Conservation (phyloP, 2,329 filamentous ascomycete genomes). For the Penicillium olsonii region DNA sequence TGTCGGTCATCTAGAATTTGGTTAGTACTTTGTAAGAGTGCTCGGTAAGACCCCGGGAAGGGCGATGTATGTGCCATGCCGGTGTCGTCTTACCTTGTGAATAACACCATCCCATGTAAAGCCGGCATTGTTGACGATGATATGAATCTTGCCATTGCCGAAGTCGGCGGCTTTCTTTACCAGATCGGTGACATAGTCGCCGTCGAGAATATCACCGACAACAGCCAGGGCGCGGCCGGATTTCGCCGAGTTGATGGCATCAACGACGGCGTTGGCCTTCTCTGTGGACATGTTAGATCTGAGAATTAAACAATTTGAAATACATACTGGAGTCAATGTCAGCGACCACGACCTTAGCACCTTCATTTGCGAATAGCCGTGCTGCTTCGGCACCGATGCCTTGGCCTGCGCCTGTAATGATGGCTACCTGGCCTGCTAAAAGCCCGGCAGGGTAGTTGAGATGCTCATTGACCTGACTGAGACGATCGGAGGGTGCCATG, state of each 20-base stretch:
- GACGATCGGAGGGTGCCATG: conserved; percentile 55
- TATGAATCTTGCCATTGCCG: conserved; percentile 83
- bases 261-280: conserved; percentile 69
- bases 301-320: not conserved
- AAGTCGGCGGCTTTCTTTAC: conserved; percentile 76
- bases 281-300: conserved; percentile 49
- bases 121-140: conserved; percentile 88
- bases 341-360: conserved; percentile 78
- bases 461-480: conserved; percentile 73
- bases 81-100: conserved; percentile 62
- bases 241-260: conserved; percentile 67
- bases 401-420: conserved; percentile 83
- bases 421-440: conserved; percentile 77
- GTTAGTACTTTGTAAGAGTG: not conserved
- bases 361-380: conserved; percentile 81
- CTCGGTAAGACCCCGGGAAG: too few species aligned
- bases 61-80: not conserved
- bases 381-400: conserved; percentile 87
- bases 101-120: conserved; percentile 94
- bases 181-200: conserved; percentile 69
- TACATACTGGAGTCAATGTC: conserved; percentile 73
- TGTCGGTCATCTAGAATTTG: conserved; percentile 68
- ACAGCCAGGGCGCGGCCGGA: conserved; percentile 69
- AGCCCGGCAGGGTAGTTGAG: conserved; percentile 81
- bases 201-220: conserved; percentile 73